phyloP scores from a whole-genome alignment of 345 rosid genomes.

The Physaria fendleri region DNA sequence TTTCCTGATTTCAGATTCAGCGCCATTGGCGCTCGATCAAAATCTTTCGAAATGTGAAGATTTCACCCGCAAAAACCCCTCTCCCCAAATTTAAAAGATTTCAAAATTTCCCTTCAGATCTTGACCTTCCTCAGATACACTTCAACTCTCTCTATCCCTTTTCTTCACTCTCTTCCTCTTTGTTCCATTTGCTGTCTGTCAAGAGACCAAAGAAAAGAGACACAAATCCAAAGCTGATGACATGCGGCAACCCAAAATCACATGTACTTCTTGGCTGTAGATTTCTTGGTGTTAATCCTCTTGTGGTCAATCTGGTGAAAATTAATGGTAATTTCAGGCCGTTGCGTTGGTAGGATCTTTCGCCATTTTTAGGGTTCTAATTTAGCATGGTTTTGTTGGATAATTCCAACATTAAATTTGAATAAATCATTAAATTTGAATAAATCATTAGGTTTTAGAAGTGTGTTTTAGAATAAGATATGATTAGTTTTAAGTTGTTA shows the following conservation, averaged over 20 bases:
- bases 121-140: neutral
- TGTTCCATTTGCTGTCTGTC: neutral
- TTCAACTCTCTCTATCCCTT: neutral
- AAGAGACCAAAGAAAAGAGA: neutral
- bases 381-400: too few relatives aligned
- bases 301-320: neutral
- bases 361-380: constrained; percentile 9
- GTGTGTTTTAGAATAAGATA: too few relatives aligned
- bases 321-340: neutral
- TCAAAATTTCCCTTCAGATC: constrained; percentile 10
- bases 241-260: too few relatives aligned
- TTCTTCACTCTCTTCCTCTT: neutral
- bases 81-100: too few relatives aligned
- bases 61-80: too few relatives aligned
- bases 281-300: neutral
- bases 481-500: too few relatives aligned
- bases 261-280: neutral
- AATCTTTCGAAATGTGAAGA: too few relatives aligned
- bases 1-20: too few relatives aligned
- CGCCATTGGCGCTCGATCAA: too few relatives aligned
- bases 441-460: too few relatives aligned
- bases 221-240: neutral
- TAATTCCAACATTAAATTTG: too few relatives aligned
- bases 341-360: neutral
- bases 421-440: too few relatives aligned